Base-by-base conservation (phyloP, 2,329 filamentous ascomycete species). In the Colletotrichum sp. region DNA sequence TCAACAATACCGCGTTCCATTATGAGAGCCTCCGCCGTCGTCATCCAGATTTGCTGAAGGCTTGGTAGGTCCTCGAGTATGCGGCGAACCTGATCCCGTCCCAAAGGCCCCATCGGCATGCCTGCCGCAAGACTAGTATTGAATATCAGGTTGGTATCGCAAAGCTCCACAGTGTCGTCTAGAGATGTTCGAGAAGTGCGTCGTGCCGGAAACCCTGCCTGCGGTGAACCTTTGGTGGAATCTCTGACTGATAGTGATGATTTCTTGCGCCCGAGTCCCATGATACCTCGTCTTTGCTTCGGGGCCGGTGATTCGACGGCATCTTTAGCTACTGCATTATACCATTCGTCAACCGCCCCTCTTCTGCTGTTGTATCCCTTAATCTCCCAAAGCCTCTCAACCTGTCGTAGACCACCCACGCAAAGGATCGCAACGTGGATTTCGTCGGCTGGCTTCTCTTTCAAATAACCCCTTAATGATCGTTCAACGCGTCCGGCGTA, bases 301-400 rank as follows among this genome's bases (percentile, higher is more conserved):
- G 15, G 22, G 9, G 85, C 72, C 8, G 86, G 79, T 11, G 87
- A 79, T 39, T 89, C 88, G 8, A 76, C 82, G 68, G 25, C 82
- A 11, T 88, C 88, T 74, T 86, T 88, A 3, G 86, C 85, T 11
- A 93, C 82, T 22, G 85, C 86, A 55, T 87, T 86, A 80, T 90
- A 92, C 91, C 91, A 93, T 7, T 80, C 84, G 79, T 93, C 92
- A 19, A 93, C 91, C 3, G 90, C 89, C 25, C 86, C 86, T 72
- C 91, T 87, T 36, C 92, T 87, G 68, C 86, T 86, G 80, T 92
- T 93, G 82, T 93, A 93, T 3, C 91, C 91, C 79, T 92, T 92
- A 52, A 92, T 91, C 80, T 93, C 91, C 92, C 92, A 93, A 44
- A 93, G 87, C 60, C 89, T 86, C 78, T 93, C 90, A 2, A 93